Conservation (phyloP, 1,284 basidiomycete species). For the Peniophora sp. region DNA sequence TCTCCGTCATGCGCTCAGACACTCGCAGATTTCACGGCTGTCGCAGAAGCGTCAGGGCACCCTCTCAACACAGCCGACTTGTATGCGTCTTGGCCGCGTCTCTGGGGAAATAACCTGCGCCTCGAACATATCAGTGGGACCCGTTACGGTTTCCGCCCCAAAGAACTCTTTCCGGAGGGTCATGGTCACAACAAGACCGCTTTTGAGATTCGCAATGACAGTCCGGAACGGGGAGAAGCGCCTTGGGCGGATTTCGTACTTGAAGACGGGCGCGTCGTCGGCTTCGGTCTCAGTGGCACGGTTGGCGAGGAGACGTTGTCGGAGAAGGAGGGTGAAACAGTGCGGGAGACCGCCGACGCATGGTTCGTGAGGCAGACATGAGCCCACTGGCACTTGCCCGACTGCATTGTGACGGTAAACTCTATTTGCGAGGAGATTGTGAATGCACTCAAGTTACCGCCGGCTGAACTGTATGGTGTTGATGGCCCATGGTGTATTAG, state of each 20-base stretch:
- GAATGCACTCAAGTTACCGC: too few species aligned
- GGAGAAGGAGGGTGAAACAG: conserved; percentile 4
- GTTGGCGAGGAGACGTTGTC: conserved; percentile 7
- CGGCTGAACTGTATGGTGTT: too few species aligned
- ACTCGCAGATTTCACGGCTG: conserved; percentile 11
- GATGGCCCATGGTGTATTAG: too few species aligned
- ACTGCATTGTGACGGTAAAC: too few species aligned
- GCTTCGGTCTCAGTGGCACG: conserved; percentile 14
- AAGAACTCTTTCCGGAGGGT: conserved; percentile 17
- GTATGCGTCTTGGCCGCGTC: conserved; percentile 13
- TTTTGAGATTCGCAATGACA: conserved; percentile 15
- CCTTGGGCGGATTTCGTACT: conserved; percentile 11
- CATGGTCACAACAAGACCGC: conserved; percentile 17
- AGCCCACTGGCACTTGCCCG: too few species aligned
- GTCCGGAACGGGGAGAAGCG: conserved; percentile 4
- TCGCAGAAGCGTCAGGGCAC: background rate
- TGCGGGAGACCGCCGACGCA: conserved; percentile 3
- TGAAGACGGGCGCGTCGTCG: conserved; percentile 9
- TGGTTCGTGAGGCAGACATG: conserved; percentile 1
- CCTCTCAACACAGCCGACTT: conserved; percentile 2
- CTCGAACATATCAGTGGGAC: conserved; percentile 10
- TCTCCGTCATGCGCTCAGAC: conserved; percentile 12
- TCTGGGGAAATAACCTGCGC: conserved; percentile 19
- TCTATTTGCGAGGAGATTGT: too few species aligned
- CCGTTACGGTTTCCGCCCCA: conserved; percentile 12